These are phyloP conservation scores for Amanita pallidorosea DNA, from an alignment of 768 basidiomycete genomes.

Conservation along the genomic window DNA sequence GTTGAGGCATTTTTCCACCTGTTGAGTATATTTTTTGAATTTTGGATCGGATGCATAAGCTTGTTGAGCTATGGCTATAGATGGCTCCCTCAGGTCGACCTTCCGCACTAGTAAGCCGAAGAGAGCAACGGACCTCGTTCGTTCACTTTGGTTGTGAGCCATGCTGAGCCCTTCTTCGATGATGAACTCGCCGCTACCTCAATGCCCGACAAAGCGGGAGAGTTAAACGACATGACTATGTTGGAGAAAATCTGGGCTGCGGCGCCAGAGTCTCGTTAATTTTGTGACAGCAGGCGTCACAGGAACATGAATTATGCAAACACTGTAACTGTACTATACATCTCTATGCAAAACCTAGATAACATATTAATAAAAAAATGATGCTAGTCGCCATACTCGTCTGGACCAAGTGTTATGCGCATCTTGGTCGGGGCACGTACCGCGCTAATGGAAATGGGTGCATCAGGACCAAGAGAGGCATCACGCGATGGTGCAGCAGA, in stretches of 20 bases:
- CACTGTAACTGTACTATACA: not conserved
- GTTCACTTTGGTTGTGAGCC: slow-evolving; percentile 30
- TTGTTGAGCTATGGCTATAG: slow-evolving; percentile 38
- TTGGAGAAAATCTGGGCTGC: no score
- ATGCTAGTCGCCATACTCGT: slow-evolving; percentile 3
- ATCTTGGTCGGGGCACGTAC: slow-evolving; percentile 53
- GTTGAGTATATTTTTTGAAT: slow-evolving; percentile 86
- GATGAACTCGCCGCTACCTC: slow-evolving; percentile 21
- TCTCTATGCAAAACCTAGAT: slow-evolving; percentile 6
- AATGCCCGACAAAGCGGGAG: slow-evolving; percentile 18
- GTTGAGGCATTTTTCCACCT: slow-evolving; percentile 87
- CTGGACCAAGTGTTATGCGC: slow-evolving; percentile 27
- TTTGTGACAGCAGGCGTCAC: not conserved
- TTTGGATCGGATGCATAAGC: slow-evolving; percentile 74
- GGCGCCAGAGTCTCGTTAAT: not conserved
- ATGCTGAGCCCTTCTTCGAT: slow-evolving; percentile 26
- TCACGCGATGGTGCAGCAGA: slow-evolving; percentile 49
- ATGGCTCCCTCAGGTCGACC: not conserved
- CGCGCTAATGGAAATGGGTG: slow-evolving; percentile 19
- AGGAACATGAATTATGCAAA: not conserved
- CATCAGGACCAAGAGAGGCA: slow-evolving; percentile 40
- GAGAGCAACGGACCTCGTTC: slow-evolving; percentile 35
- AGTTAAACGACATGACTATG: slow-evolving; percentile 15
- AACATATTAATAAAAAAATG: not conserved
- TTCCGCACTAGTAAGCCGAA: not conserved